phyloP scores from a whole-genome alignment of 2,329 filamentous ascomycete species.

The Emericellopsis cladophorae region DNA sequence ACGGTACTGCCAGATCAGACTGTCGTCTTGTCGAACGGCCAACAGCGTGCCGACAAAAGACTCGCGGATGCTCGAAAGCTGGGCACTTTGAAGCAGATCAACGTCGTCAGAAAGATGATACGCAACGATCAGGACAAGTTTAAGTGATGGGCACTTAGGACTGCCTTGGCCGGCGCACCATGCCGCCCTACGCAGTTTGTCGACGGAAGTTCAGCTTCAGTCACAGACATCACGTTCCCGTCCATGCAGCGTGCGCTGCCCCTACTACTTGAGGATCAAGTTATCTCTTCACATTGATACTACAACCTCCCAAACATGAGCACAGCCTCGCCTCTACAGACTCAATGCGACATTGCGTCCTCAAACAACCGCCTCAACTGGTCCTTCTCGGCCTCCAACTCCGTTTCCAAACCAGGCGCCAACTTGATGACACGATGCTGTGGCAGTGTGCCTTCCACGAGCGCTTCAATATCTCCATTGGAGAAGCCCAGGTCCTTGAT shows the following conservation, averaged over 20 bases:
- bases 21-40: constrained; percentile 55
- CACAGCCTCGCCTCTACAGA: not conserved
- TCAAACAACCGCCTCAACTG: constrained; percentile 62
- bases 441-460: constrained; percentile 91
- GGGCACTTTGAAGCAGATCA: constrained; percentile 54
- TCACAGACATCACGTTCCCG: too few relatives aligned
- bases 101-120: constrained; percentile 54
- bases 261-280: too few relatives aligned
- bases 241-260: too few relatives aligned
- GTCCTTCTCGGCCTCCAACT: constrained; percentile 57
- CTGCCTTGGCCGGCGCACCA: too few relatives aligned
- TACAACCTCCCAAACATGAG: too few relatives aligned
- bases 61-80: constrained; percentile 50
- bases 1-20: constrained; percentile 52
- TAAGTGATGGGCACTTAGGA: not conserved
- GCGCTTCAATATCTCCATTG: constrained; percentile 57
- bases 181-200: too few relatives aligned
- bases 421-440: constrained; percentile 85
- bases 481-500: constrained; percentile 75
- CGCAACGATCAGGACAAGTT: constrained; percentile 25
- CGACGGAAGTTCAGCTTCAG: too few relatives aligned
- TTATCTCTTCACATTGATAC: too few relatives aligned
- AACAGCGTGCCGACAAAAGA: constrained; percentile 45
- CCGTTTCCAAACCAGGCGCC: constrained; percentile 66
- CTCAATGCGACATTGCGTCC: constrained; percentile 29